A percentile compares a stretch with the other conserved stretches of the same genome.
These are phyloP conservation scores for Chaetoceros muelleri DNA, from an alignment of 108 stramenopile genomes.

Conservation along the genomic window DNA sequence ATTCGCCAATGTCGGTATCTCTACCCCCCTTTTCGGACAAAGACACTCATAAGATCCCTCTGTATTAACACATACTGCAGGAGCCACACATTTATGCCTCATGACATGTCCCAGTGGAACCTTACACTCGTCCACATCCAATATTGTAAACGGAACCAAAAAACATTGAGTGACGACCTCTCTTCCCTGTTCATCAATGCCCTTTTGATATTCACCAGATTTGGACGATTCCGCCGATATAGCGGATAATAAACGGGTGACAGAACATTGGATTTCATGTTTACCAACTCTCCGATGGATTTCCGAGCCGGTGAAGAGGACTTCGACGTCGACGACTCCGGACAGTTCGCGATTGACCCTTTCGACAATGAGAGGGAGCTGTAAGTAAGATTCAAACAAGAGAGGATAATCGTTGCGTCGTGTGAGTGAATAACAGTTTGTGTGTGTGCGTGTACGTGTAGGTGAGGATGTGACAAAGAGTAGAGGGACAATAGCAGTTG, in stretches of 20 bases:
- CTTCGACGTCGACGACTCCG: constrained; percentile 78
- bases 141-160: constrained; percentile 75
- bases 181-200: constrained; percentile 26
- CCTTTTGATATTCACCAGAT: neutral
- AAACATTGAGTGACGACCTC: constrained; percentile 65
- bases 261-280: constrained; percentile 53
- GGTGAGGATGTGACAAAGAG: no score
- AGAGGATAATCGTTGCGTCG: neutral
- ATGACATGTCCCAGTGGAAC: constrained; percentile 54
- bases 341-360: constrained; percentile 68
- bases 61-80: constrained; percentile 78
- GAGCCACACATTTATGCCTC: constrained; percentile 58
- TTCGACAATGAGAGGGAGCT: constrained; percentile 61
- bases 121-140: constrained; percentile 82
- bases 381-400: neutral
- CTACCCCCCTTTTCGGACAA: constrained; percentile 34
- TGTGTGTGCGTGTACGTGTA: no score
- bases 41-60: constrained; percentile 85
- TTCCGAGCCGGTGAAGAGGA: constrained; percentile 68
- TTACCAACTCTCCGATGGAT: constrained; percentile 77
- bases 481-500: no score
- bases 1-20: constrained; percentile 7
- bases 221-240: constrained; percentile 7
- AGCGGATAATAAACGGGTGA: constrained; percentile 46
- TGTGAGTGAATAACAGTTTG: no score